These are phyloP conservation scores for Cladosporium sp. DNA, from an alignment of 2,329 filamentous ascomycete genomes.

Conservation along the genomic window DNA sequence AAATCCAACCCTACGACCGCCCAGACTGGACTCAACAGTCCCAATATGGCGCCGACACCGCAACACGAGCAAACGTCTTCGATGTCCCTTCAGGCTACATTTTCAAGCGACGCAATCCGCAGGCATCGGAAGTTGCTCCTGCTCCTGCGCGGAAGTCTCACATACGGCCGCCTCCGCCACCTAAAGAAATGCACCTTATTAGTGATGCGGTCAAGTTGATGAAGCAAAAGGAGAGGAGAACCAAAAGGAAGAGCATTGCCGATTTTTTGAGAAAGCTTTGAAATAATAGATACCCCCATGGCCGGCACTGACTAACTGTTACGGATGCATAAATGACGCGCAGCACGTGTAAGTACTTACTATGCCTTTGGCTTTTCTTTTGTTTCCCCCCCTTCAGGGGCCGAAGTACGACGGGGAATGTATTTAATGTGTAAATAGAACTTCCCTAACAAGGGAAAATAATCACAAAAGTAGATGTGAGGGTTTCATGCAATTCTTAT, in stretches of 20 bases:
- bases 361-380: not conserved
- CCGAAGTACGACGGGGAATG: too few species aligned
- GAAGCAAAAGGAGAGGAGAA: slow-evolving; percentile 25
- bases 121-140: not conserved
- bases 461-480: not conserved
- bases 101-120: slow-evolving; percentile 13
- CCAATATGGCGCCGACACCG: slow-evolving; percentile 22
- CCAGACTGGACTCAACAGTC: slow-evolving; percentile 30
- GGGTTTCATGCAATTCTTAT: not conserved
- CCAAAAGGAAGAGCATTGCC: slow-evolving; percentile 24
- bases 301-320: too few species aligned
- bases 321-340: not conserved
- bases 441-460: not conserved
- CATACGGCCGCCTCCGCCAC: not conserved
- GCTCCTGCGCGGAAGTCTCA: not conserved
- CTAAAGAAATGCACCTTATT: slow-evolving; percentile 24
- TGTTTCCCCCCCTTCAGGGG: not conserved
- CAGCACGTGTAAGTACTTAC: not conserved
- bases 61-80: not conserved
- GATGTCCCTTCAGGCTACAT: slow-evolving; percentile 13
- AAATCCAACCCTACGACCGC: slow-evolving; percentile 22
- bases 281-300: not conserved
- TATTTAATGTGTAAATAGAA: slow-evolving; percentile 1
- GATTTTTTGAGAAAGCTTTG: slow-evolving; percentile 26
- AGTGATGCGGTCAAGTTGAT: slow-evolving; percentile 31